Evolutionary conservation across 1,139 yeast genomes (phyloP).

Genomic region (Protomyces lactucae-debilis): DNA sequence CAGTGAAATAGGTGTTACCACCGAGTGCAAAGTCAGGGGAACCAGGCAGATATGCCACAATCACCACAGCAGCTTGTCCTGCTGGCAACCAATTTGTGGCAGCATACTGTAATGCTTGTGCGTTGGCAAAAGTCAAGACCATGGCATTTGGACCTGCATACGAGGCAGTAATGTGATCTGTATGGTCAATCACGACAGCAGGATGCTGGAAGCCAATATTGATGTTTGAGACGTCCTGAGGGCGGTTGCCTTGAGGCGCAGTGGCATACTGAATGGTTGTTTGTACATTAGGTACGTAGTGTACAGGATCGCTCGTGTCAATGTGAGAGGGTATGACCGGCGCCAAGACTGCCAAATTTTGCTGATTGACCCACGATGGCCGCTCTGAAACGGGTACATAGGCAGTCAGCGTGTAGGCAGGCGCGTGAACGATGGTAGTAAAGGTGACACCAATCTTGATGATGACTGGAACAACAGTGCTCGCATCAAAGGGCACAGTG

Average conservation of each 20-base stretch:
- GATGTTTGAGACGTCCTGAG: background rate
- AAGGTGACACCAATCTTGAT: background rate
- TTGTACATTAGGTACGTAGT: background rate
- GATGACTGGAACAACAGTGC: background rate
- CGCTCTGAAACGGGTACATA: background rate
- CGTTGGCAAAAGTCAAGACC: background rate
- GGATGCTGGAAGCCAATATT: background rate
- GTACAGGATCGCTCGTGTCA: background rate
- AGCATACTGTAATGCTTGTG: background rate
- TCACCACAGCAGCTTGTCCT: background rate
- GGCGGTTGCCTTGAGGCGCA: background rate
- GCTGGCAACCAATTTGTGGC: background rate
- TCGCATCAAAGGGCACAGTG: background rate
- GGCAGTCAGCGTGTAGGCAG: background rate
- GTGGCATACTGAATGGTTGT: background rate
- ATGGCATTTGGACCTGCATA: background rate
- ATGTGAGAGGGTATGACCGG: background rate
- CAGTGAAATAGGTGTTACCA: background rate
- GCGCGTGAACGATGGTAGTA: background rate
- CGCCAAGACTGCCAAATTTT: background rate
- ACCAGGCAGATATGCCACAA: background rate
- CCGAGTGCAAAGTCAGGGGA: background rate
- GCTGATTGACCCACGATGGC: background rate
- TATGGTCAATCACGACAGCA: background rate
- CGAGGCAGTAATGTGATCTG: background rate